A percentile compares a stretch with the other conserved stretches of the same genome.
Evolutionary conservation across 2,329 filamentous ascomycete species (phyloP).

Genomic region (Hymenoscyphus salicellus): DNA sequence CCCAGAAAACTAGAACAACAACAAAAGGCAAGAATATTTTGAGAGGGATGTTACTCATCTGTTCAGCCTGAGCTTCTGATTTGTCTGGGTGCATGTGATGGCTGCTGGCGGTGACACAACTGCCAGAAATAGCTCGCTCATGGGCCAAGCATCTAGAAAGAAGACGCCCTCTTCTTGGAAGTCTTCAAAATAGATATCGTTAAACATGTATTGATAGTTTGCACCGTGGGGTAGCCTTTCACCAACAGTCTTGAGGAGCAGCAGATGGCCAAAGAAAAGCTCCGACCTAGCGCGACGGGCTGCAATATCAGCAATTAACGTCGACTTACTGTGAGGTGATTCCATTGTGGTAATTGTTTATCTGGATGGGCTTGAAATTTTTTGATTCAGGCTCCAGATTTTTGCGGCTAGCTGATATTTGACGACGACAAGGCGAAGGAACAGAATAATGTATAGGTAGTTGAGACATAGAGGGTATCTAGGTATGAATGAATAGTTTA

Average conservation of each 20-base stretch:
- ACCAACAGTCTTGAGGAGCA: constrained; percentile 9
- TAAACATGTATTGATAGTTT: constrained; percentile 19
- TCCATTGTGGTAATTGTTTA: no score
- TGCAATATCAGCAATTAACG: not conserved
- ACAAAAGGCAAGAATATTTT: no score
- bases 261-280: constrained; percentile 21
- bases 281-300: constrained; percentile 17
- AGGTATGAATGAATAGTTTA: no score
- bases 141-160: constrained; percentile 19
- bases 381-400: no score
- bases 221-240: constrained; percentile 17
- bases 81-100: constrained; percentile 12
- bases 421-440: no score
- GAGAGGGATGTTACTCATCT: no score
- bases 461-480: no score
- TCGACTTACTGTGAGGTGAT: no score
- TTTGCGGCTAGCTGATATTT: no score
- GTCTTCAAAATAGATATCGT: constrained; percentile 19
- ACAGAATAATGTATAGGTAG: no score
- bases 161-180: constrained; percentile 19
- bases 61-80: not conserved
- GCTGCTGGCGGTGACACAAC: constrained; percentile 12
- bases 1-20: no score
- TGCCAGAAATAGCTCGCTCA: constrained; percentile 12
- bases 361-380: no score